Conservation (phyloP, 306 rosid species). For the Cucumis cinereus region DNA sequence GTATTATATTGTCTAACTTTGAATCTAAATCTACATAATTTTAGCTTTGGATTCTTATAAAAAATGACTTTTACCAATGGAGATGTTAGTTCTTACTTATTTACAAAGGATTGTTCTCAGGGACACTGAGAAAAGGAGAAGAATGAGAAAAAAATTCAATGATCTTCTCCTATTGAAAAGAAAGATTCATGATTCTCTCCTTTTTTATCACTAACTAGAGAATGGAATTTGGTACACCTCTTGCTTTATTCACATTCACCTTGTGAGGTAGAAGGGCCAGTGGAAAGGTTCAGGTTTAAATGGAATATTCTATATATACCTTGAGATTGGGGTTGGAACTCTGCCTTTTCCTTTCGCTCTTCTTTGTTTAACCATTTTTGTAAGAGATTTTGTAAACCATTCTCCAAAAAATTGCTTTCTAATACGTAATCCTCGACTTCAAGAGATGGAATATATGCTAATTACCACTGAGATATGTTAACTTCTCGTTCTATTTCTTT, state of each 20-base stretch:
- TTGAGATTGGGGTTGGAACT: background rate
- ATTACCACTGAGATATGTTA: no score
- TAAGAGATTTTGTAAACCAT: background rate
- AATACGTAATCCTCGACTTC: no score
- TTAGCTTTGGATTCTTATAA: background rate
- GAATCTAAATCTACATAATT: background rate
- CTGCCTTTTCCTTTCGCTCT: background rate
- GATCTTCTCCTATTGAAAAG: background rate
- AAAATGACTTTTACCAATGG: background rate
- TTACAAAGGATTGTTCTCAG: background rate
- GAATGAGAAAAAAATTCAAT: background rate
- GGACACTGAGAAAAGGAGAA: no score
- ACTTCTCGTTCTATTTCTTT: background rate
- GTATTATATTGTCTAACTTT: background rate
- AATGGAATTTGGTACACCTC: background rate
- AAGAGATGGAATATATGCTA: no score
- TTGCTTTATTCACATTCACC: slow-evolving; percentile 5
- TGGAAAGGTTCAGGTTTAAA: background rate
- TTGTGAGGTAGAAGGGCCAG: background rate
- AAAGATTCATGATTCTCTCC: background rate
- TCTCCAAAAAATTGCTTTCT: background rate
- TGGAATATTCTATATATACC: background rate
- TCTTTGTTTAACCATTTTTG: background rate
- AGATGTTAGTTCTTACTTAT: background rate
- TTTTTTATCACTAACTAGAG: background rate